Evolutionary conservation across 2,329 filamentous ascomycete genomes (phyloP).

Genomic region (Paecilomyces fulvus): DNA sequence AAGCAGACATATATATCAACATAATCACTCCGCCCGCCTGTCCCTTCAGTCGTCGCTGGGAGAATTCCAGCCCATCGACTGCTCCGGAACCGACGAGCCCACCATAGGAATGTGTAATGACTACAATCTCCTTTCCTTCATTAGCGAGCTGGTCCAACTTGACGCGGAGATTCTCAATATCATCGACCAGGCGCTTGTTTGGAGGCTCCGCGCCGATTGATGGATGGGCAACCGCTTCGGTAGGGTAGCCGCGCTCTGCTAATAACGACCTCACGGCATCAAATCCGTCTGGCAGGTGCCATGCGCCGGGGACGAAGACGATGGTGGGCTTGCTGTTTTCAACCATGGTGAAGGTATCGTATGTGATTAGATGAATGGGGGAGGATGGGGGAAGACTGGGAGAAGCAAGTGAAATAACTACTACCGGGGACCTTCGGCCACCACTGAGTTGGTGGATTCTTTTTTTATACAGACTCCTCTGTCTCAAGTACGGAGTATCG

Average conservation of each 20-base stretch:
- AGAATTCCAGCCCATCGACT: slow-evolving; percentile 14
- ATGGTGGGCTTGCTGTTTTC: slow-evolving; percentile 10
- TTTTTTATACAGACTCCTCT: no score
- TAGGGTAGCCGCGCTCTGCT: slow-evolving; percentile 19
- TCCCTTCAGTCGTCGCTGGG: slow-evolving; percentile 1
- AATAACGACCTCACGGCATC: slow-evolving; percentile 20
- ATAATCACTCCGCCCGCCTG: slow-evolving; percentile 20
- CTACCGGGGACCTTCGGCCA: no score
- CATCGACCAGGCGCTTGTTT: slow-evolving; percentile 22
- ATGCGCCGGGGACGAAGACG: slow-evolving; percentile 30
- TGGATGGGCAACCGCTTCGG: slow-evolving; percentile 16
- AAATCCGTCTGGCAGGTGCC: slow-evolving; percentile 28
- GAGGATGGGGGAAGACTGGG: no score
- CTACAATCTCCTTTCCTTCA: slow-evolving; percentile 10
- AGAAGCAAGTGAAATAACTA: no score
- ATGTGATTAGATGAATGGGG: no score
- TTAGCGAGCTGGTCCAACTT: slow-evolving; percentile 18
- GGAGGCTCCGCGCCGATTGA: slow-evolving; percentile 15
- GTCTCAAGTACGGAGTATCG: no score
- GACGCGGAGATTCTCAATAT: slow-evolving; percentile 22
- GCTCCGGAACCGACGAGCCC: slow-evolving; percentile 19
- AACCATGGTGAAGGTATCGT: no score
- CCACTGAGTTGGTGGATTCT: no score
- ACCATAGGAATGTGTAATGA: slow-evolving; percentile 23
- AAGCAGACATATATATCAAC: slow-evolving; percentile 23